These are phyloP conservation scores for Striga hermonthica DNA, from an alignment of 305 asterid species.

Conservation along the genomic window DNA sequence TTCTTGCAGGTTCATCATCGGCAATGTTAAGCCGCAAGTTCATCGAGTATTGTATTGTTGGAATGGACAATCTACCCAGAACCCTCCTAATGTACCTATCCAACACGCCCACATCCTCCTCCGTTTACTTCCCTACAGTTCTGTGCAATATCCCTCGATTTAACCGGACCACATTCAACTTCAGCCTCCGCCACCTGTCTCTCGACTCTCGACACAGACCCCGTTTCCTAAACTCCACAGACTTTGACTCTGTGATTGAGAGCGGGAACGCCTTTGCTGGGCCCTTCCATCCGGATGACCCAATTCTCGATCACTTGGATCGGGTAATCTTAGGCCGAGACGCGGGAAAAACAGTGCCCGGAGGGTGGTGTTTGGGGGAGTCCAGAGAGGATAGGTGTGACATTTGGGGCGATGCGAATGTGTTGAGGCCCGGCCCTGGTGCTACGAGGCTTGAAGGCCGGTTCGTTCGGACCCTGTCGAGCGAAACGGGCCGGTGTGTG, in stretches of 20 bases:
- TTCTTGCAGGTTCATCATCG: constrained; percentile 59
- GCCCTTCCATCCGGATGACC: constrained; percentile 47
- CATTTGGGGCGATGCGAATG: constrained; percentile 81
- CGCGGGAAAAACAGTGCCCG: constrained; percentile 55
- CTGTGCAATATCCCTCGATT: constrained; percentile 70
- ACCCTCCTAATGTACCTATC: constrained; percentile 87
- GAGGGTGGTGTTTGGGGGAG: constrained; percentile 96
- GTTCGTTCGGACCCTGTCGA: constrained; percentile 45
- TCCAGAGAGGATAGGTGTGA: constrained; percentile 41
- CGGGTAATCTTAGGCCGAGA: constrained; percentile 44
- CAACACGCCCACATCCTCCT: constrained; percentile 59
- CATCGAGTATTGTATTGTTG: constrained; percentile 68
- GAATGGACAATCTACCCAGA: constrained; percentile 78
- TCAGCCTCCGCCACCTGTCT: constrained; percentile 51
- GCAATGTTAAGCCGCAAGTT: constrained; percentile 69
- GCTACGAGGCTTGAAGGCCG: constrained; percentile 63
- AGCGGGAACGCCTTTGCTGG: constrained; percentile 90
- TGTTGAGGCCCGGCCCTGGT: constrained; percentile 72
- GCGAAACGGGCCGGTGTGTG: constrained; percentile 43
- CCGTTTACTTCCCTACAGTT: constrained; percentile 80
- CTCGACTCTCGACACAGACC: constrained; percentile 45
- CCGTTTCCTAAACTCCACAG: constrained; percentile 47
- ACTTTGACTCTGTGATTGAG: constrained; percentile 46
- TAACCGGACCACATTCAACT: constrained; percentile 69
- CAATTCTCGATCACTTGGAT: constrained; percentile 68